These are phyloP conservation scores for Thermothielavioides terrestris DNA, from an alignment of 495 filamentous ascomycete species.

Conservation along the genomic window DNA sequence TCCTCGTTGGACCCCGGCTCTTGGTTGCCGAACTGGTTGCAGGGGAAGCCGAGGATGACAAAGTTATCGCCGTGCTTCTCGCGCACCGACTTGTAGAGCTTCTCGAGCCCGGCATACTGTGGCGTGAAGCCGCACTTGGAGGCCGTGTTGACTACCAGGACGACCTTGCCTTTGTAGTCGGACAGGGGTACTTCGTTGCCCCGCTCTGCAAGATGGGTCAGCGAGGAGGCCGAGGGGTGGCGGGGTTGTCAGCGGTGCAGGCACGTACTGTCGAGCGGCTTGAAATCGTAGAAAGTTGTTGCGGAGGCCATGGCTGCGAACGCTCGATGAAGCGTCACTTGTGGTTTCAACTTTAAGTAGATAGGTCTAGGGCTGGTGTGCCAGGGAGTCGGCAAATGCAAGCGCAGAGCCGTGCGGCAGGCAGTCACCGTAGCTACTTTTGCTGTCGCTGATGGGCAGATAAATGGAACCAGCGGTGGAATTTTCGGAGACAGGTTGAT, in stretches of 20 bases:
- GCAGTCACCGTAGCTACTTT: too few relatives aligned
- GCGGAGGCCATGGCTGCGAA: conserved; percentile 70
- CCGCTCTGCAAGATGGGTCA: conserved; percentile 50
- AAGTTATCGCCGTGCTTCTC: conserved; percentile 64
- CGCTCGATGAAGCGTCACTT: background rate
- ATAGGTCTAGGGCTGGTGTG: background rate
- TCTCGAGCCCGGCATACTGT: conserved; percentile 90
- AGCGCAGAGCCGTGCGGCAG: too few relatives aligned
- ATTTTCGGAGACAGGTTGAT: background rate
- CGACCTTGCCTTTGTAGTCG: conserved; percentile 75
- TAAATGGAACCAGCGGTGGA: background rate
- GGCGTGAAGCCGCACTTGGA: conserved; percentile 98
- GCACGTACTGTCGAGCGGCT: conserved; percentile 66
- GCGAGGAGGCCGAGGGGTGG: too few relatives aligned
- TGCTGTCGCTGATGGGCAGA: conserved; percentile 1
- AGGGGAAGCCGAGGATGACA: conserved; percentile 87
- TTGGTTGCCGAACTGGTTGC: conserved; percentile 92
- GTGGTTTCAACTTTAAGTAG: background rate
- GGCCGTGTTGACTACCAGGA: conserved; percentile 96
- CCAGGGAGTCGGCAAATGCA: background rate
- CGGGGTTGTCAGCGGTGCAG: too few relatives aligned
- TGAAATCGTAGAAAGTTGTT: conserved; percentile 86
- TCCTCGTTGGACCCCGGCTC: conserved; percentile 85
- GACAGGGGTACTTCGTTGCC: conserved; percentile 60
- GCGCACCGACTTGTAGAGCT: conserved; percentile 71